These are phyloP conservation scores for Lachnellula arida DNA, from an alignment of 2,329 filamentous ascomycete species.

Conservation along the genomic window DNA sequence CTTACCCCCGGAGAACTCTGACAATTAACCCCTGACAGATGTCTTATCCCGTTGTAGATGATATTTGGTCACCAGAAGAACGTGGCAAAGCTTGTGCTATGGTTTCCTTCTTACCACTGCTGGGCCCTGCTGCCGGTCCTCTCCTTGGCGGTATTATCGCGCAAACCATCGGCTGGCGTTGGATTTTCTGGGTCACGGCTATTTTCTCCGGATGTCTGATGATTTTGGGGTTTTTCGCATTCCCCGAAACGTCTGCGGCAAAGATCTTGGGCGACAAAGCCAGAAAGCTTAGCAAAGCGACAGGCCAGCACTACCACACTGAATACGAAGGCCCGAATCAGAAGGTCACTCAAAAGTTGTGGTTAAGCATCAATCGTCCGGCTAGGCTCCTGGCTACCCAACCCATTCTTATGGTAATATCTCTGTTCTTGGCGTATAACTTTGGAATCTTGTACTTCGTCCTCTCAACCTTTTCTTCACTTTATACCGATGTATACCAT, in stretches of 20 bases:
- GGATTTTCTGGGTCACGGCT: constrained; percentile 28
- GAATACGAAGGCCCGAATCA: not conserved
- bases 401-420: not conserved
- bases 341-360: constrained; percentile 25
- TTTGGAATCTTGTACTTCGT: not conserved
- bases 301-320: constrained; percentile 32
- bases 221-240: constrained; percentile 38
- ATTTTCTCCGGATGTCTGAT: constrained; percentile 51
- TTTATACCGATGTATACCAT: not conserved
- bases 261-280: constrained; percentile 50
- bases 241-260: constrained; percentile 57
- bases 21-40: constrained; percentile 9
- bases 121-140: constrained; percentile 50
- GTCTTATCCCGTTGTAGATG: constrained; percentile 41
- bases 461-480: not conserved
- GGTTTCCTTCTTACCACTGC: constrained; percentile 55
- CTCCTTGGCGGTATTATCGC: constrained; percentile 38
- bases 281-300: constrained; percentile 42
- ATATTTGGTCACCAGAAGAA: constrained; percentile 54
- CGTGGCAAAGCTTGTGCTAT: constrained; percentile 55
- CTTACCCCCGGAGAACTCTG: too few species aligned
- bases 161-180: constrained; percentile 27
- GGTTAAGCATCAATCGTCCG: constrained; percentile 38
- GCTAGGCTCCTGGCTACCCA: constrained; percentile 4
- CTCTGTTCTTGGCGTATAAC: not conserved